phyloP scores from a whole-genome alignment of 139 green algal species.

The Limnomonas spitsbergensis region DNA sequence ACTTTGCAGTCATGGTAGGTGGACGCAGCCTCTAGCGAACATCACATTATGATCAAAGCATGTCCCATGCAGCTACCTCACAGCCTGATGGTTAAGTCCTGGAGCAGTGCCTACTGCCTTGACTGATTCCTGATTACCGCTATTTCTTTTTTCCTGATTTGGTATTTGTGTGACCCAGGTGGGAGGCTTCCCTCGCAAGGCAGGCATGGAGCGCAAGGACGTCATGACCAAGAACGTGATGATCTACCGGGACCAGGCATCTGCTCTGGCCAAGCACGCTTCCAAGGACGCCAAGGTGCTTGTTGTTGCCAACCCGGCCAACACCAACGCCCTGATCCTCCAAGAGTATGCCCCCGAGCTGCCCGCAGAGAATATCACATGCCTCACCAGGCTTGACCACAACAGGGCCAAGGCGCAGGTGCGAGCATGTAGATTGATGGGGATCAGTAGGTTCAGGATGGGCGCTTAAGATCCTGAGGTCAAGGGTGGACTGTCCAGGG shows the following conservation, averaged over 20 bases:
- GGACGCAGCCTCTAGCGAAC: too few species aligned
- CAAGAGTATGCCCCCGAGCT: constrained; percentile 80
- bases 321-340: constrained; percentile 92
- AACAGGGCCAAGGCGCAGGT: constrained; percentile 90
- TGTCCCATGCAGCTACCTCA: too few species aligned
- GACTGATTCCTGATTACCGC: too few species aligned
- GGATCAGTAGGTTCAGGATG: background rate
- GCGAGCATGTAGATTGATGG: background rate
- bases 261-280: constrained; percentile 73
- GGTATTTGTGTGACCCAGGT: constrained; percentile 10
- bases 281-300: constrained; percentile 62
- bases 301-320: constrained; percentile 95
- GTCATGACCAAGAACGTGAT: constrained; percentile 64
- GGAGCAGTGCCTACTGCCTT: too few species aligned
- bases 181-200: constrained; percentile 61
- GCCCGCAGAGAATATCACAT: constrained; percentile 86
- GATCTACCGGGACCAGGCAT: constrained; percentile 86
- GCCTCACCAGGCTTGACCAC: constrained; percentile 91
- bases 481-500: too few species aligned
- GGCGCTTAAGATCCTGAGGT: too few species aligned
- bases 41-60: too few species aligned
- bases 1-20: constrained; percentile 91
- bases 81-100: too few species aligned
- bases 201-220: constrained; percentile 93
- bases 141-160: constrained; percentile 5